Percentiles rank a stretch among this genome's conserved stretches.
These are phyloP conservation scores for Termitomyces sp. DNA, from an alignment of 768 basidiomycete genomes.

Conservation along the genomic window DNA sequence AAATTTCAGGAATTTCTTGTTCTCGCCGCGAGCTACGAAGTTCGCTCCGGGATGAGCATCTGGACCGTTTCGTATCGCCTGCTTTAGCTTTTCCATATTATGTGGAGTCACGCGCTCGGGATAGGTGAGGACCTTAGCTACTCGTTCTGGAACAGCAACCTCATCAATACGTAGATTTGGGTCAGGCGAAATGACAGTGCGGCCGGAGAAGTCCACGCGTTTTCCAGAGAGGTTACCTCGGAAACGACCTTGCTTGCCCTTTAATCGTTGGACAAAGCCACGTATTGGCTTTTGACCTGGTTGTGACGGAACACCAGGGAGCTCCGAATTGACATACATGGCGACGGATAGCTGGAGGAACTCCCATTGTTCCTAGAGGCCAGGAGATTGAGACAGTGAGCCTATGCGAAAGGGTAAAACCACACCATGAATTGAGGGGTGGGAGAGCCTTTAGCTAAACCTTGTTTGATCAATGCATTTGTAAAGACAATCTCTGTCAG, in stretches of 20 bases:
- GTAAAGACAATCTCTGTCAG: slow-evolving; percentile 95
- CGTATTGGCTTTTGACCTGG: slow-evolving; percentile 92
- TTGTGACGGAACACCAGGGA: slow-evolving; percentile 87
- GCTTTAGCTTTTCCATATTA: slow-evolving; percentile 73
- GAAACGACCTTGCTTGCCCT: slow-evolving; percentile 99
- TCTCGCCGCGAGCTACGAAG: slow-evolving; percentile 79
- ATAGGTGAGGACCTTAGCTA: slow-evolving; percentile 93
- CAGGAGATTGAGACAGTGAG: neutral
- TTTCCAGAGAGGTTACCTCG: slow-evolving; percentile 98
- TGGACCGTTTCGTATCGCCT: slow-evolving; percentile 82
- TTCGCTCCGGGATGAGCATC: slow-evolving; percentile 95
- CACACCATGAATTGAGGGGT: slow-evolving; percentile 85
- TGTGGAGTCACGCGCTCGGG: slow-evolving; percentile 92
- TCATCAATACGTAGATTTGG: slow-evolving; percentile 99
- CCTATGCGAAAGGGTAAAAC: neutral
- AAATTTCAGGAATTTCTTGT: slow-evolving; percentile 88
- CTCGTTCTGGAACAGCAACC: slow-evolving; percentile 94
- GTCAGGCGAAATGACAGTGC: slow-evolving; percentile 98
- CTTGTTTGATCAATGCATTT: slow-evolving; percentile 89
- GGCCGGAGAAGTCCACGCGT: slow-evolving; percentile 96
- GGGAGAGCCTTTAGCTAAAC: slow-evolving; percentile 81
- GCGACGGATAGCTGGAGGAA: slow-evolving; percentile 92
- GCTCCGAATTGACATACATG: slow-evolving; percentile 97
- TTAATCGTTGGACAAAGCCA: slow-evolving; percentile 95
- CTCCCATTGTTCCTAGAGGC: slow-evolving; percentile 90